A percentile compares a stretch with the other conserved stretches of the same genome.
Conservation (phyloP, 1,284 basidiomycete species). For the Wolfiporia cocos region DNA sequence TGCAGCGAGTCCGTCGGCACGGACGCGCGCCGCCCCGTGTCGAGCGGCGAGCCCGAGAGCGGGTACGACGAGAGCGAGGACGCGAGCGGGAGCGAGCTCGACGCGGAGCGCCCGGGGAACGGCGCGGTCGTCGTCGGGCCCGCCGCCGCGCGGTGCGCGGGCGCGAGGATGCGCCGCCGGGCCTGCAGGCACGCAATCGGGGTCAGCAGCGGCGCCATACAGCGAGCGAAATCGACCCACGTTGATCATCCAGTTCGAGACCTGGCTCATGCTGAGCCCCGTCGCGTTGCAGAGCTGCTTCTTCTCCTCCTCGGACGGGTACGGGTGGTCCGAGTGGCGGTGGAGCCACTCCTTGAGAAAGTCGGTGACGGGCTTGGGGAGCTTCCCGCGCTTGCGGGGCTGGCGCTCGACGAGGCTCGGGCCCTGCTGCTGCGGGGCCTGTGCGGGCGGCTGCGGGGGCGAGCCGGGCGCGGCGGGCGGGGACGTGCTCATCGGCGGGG, state of each 20-base stretch:
- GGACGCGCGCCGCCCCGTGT: constrained; percentile 32
- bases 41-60: constrained; percentile 20
- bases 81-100: constrained; percentile 31
- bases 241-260: constrained; percentile 91
- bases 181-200: constrained; percentile 39
- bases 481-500: constrained; percentile 25
- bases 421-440: constrained; percentile 40
- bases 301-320: constrained; percentile 89
- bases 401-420: constrained; percentile 66
- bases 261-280: constrained; percentile 82
- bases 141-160: constrained; percentile 65
- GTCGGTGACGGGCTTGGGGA: constrained; percentile 87
- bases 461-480: too few species aligned
- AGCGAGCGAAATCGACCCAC: constrained; percentile 37
- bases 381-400: constrained; percentile 76
- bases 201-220: constrained; percentile 10
- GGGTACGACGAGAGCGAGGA: constrained; percentile 37
- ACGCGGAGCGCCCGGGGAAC: constrained; percentile 37
- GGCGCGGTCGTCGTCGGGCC: constrained; percentile 72
- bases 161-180: constrained; percentile 74
- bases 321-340: constrained; percentile 83
- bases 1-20: constrained; percentile 55
- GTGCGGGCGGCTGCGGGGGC: constrained; percentile 39
- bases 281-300: constrained; percentile 83
- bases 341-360: constrained; percentile 89